Evolutionary conservation across 169 alveolate genomes (phyloP), one percentile per base, ranked within the genome.

Genomic region (Plasmodium sp.): DNA sequence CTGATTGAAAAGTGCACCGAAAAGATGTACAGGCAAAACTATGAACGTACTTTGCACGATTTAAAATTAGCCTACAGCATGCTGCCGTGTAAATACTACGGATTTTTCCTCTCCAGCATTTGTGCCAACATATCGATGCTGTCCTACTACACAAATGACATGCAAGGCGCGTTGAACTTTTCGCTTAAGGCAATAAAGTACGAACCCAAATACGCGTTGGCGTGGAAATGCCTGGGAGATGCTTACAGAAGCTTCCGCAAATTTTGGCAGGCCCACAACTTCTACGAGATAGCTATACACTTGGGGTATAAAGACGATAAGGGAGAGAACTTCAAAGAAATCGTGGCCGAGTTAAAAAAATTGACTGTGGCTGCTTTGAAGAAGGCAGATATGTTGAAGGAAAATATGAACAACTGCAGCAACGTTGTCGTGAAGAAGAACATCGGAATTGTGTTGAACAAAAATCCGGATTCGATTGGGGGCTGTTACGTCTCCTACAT

Each of bases 151-250:
- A 81, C 83, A 80, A 88, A 88, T 71, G 94, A 88, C 73, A 56
- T 88, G 51, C 94, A 88, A 62, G 94, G 94, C 3, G 39, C 94
- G 33, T 80, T 88, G 43, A 51, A 79, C 62, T 88, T 88, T 88
- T 80, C 94, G 10, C 81, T 88, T 36, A 88, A 88, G 33, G 62
- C 94, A 41, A 88, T 88, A 39, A 88, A 79, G 34, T 88, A 88
- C 75, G 94, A 88, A 88, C 94, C 94, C 2, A 54, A 88, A 22
- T 33, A 80, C 36, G 48, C 74, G 16, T 56, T 74, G 48, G 88
- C 94, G 2, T 88, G 94, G 94, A 88, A 88, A 80, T 88, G 94
- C 18, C 54, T 88, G 10, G 94, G 94, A 7, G 94, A 88, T 88
- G 88, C 94, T 12, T 88, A 88, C 83, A 77, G 94, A 80, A 88